Conservation (phyloP, 768 basidiomycete species). For the Boletus rubropictus region DNA sequence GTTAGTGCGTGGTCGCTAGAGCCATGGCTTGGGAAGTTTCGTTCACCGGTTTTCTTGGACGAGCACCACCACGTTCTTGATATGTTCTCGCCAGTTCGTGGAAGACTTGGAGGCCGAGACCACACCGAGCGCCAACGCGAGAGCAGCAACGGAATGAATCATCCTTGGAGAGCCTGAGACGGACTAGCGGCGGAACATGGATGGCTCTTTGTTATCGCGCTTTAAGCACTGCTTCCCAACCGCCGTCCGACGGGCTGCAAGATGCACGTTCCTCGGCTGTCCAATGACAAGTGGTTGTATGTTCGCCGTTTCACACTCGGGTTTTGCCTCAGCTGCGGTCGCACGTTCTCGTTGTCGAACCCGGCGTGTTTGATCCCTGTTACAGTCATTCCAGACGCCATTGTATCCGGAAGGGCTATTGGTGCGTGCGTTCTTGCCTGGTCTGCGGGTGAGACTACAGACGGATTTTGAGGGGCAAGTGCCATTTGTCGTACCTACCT, state of each 20-base stretch:
- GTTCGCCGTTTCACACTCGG: too few relatives aligned
- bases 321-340: too few relatives aligned
- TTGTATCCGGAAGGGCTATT: too few relatives aligned
- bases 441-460: too few relatives aligned
- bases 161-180: slow-evolving; percentile 2
- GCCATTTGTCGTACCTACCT: too few relatives aligned
- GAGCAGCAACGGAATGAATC: slow-evolving; percentile 3
- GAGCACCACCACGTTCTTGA: slow-evolving; percentile 26
- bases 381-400: too few relatives aligned
- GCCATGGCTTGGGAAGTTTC: not conserved
- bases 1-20: not conserved
- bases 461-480: too few relatives aligned
- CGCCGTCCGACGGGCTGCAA: too few relatives aligned
- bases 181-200: not conserved
- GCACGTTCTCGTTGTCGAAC: too few relatives aligned
- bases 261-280: slow-evolving; percentile 12
- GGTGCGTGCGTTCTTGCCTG: too few relatives aligned
- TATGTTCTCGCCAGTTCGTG: slow-evolving; percentile 18
- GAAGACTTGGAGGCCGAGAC: not conserved
- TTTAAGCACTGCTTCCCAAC: slow-evolving; percentile 6
- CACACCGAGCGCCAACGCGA: slow-evolving; percentile 2
- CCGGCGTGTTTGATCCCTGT: too few relatives aligned
- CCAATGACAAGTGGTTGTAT: slow-evolving; percentile 7
- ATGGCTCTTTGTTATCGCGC: not conserved
- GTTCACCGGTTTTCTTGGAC: slow-evolving; percentile 25